phyloP scores from a whole-genome alignment of 2,329 filamentous ascomycete species.

The Paecilomyces sp. region DNA sequence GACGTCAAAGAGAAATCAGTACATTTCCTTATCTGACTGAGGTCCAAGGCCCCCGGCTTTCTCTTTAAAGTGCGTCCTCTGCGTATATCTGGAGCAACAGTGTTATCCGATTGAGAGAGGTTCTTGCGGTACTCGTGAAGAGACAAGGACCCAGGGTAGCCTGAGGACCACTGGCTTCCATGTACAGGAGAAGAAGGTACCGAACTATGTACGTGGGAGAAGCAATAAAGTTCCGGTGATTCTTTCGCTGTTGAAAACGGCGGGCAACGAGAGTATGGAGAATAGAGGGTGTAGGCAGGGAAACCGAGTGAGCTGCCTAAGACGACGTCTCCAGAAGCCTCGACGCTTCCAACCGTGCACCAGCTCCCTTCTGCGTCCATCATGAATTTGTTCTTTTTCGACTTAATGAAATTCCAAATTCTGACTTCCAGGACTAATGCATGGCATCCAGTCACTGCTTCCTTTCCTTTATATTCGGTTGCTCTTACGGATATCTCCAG shows the following conservation, averaged over 20 bases:
- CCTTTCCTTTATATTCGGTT: neutral
- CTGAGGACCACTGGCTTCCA: neutral
- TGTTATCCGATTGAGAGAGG: slow-evolving; percentile 19
- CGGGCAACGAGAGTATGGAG: neutral
- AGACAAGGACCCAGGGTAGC: slow-evolving; percentile 16
- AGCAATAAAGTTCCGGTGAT: neutral
- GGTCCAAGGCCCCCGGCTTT: slow-evolving; percentile 25
- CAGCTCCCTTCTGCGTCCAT: neutral
- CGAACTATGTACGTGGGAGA: neutral
- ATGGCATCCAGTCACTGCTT: neutral
- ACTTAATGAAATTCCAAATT: neutral
- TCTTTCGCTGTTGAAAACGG: neutral
- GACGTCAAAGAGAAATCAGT: slow-evolving; percentile 13
- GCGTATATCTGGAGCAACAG: slow-evolving; percentile 9
- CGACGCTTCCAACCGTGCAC: neutral
- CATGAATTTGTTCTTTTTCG: neutral
- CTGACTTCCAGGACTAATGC: neutral
- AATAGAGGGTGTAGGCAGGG: neutral
- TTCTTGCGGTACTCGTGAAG: slow-evolving; percentile 30
- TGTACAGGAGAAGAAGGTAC: neutral
- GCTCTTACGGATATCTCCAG: neutral
- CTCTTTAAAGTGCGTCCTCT: slow-evolving; percentile 23
- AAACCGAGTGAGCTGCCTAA: no score
- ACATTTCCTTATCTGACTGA: slow-evolving; percentile 15
- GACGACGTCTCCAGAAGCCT: neutral